Base-by-base conservation (phyloP, 495 filamentous ascomycete species). In the Penicillium roqueforti region DNA sequence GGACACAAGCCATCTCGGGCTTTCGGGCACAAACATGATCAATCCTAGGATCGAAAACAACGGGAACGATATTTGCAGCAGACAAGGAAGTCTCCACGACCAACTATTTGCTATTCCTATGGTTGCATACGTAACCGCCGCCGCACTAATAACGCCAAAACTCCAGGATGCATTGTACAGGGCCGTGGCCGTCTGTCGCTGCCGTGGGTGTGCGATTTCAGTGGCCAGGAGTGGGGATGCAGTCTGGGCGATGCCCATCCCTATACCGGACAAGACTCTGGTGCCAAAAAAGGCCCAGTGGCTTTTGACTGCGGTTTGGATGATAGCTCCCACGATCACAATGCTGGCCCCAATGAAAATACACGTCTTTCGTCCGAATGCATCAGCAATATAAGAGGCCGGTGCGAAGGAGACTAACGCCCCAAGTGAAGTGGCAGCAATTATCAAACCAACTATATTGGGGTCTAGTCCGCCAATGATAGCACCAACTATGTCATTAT, bases 1-100 rank as follows among this genome's bases (percentile, higher is more conserved):
- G 4, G 69, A 69, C 20, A 78, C 68, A 23, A 77, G 68, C 75
- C 76, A 78, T 6, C 63, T 57, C 2, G 59, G 59, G 16, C 62
- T 66, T 26, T 66, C 62, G 0, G 62, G 62, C 6, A 62, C 57
- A 42, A 66, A 50, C 1, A 51, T 23, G 0, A 63, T 9, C 20
- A 52, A 42, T 1, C 59, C 58, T 4, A 64, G 13, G 1, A 66
- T 29, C 22, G 63, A 60, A 16, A 40, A 19, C 3, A 62, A 6
- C 8, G 62, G 62, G 31, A 51, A 66, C 7, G 34, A 51, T 1
- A 61, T 52, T 18, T 66, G 62, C 9, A 66, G 45, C 18, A 66
- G 37, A 37, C 62, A 66, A 16, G 62, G 56, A n/a, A 54, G 13
- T 23, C 42, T 45, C 62, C 62, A 66, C 4, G 62, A 66, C 62